Conservation (phyloP, 1,284 basidiomycete genomes). For the Amylostereum areolatum region DNA sequence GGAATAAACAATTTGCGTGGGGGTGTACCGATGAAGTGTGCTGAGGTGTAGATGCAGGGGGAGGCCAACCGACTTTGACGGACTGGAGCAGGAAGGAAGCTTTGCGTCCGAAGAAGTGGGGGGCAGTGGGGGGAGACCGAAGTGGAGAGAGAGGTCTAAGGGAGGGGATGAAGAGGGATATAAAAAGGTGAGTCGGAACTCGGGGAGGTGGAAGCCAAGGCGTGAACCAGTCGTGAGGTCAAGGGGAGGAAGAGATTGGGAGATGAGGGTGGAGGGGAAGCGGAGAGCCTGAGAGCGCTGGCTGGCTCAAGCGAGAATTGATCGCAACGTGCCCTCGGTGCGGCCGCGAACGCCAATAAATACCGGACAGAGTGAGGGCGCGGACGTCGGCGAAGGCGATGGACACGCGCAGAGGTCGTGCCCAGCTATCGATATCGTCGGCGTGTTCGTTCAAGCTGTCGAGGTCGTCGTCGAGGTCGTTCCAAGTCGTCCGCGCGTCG, state of each 20-base stretch:
- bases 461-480: too few relatives aligned
- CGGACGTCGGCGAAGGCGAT: neutral
- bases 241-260: neutral
- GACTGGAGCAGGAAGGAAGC: too few relatives aligned
- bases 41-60: conserved; percentile 13
- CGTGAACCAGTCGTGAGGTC: conserved; percentile 5
- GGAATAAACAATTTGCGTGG: conserved; percentile 41
- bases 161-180: conserved; percentile 39
- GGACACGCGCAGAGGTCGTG: conserved; percentile 24
- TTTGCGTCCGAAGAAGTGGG: neutral
- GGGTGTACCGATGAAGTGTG: conserved; percentile 20
- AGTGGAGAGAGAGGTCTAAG: conserved; percentile 10
- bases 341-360: conserved; percentile 34
- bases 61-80: too few relatives aligned
- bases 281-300: conserved; percentile 41
- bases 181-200: conserved; percentile 37
- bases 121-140: conserved; percentile 7
- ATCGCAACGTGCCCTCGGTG: conserved; percentile 67
- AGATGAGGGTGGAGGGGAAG: conserved; percentile 13
- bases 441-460: neutral
- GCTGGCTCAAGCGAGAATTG: conserved; percentile 40
- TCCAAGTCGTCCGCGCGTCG: too few relatives aligned
- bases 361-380: conserved; percentile 1
- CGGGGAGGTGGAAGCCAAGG: conserved; percentile 33
- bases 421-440: conserved; percentile 1